Percentiles rank a stretch among this genome's conserved stretches.
These are phyloP conservation scores for Cladophialophora immunda DNA, from an alignment of 2,329 filamentous ascomycete species.

Conservation along the genomic window DNA sequence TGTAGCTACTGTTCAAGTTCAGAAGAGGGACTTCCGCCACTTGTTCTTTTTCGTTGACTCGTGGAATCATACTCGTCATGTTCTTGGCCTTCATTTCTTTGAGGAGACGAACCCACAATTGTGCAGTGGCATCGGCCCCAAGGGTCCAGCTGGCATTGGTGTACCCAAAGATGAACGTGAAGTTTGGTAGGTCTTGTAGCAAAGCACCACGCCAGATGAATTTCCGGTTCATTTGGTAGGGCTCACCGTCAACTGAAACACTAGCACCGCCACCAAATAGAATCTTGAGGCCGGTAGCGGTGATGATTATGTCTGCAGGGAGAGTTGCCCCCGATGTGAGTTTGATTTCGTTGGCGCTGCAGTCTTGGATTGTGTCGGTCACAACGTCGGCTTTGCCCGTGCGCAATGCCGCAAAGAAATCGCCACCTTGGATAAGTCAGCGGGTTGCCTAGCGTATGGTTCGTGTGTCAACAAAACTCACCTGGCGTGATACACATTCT, in stretches of 20 bases:
- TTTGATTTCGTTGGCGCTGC: conserved; percentile 59
- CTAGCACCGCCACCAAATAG: conserved; percentile 49
- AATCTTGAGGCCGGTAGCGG: conserved; percentile 55
- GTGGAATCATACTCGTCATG: conserved; percentile 33
- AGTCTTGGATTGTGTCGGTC: conserved; percentile 63
- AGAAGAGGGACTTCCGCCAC: conserved; percentile 42
- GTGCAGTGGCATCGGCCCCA: conserved; percentile 54
- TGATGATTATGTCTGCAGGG: conserved; percentile 54
- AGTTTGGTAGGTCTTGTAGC: conserved; percentile 56
- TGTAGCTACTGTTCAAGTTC: conserved; percentile 53
- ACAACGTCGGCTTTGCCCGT: conserved; percentile 62
- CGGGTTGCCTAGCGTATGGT: background rate
- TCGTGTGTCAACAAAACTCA: conserved; percentile 12
- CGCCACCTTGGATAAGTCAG: conserved; percentile 61
- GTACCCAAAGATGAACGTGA: conserved; percentile 53
- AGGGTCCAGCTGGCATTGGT: conserved; percentile 57
- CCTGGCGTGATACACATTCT: conserved; percentile 69
- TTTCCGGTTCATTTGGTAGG: conserved; percentile 46
- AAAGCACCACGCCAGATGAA: conserved; percentile 55
- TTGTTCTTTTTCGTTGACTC: conserved; percentile 25
- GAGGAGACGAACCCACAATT: conserved; percentile 50
- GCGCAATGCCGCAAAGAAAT: conserved; percentile 64
- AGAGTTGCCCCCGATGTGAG: conserved; percentile 54
- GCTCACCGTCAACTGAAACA: conserved; percentile 50
- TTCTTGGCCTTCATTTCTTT: conserved; percentile 38